Evolutionary conservation across 2,329 filamentous ascomycete genomes (phyloP), one percentile per base, ranked within the genome.

Genomic region (Gnomoniopsis smithogilvyi): DNA sequence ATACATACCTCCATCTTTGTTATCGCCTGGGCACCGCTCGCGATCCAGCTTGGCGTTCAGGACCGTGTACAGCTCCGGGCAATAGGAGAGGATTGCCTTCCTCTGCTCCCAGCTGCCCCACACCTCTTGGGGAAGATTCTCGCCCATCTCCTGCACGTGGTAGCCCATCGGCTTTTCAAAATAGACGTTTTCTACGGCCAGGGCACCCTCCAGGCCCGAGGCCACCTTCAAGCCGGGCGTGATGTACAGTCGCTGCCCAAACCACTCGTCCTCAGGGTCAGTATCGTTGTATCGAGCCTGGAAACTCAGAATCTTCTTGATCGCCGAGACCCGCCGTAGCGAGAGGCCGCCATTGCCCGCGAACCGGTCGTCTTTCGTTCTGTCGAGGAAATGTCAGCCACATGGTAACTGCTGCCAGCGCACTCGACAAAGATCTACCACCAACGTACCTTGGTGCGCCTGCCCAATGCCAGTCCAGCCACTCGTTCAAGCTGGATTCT

Each of bases 41-140:
- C 61, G 58, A 14, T 63, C 61, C 21, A 63, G 36, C 17, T 63
- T 63, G 3, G 85, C 84, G 52, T 72, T 70, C 30, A 85, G 67
- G 49, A 77, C 82, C 75, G 84, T 80, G 73, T 84, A 84, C 33
- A 85, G 74, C 67, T 85, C 82, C 1, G 82, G 82, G 61, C 82
- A 84, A 67, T 84, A 84, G 30, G 77, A 73, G 77, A 79, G 84
- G 46, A 84, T 78, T 61, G 82, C 77, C 61, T 74, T 74, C 26
- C 82, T 72, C 66, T 73, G 65, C 62, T 75, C 71, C 0, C 76
- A 76, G 4, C 72, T 76, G 26, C 79, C 78, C 80, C 80, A 85
- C 45, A 84, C 76, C 1, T 69, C 71, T 12, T 65, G 60, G 61
- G 80, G 77, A 19, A 84, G 68, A 54, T 67, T 74, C 14, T 66